A percentile compares a stretch with the other conserved stretches of the same genome.
These are phyloP conservation scores for Zhuliangozyma blackwelliae DNA, from an alignment of 1,139 yeast genomes.

Conservation along the genomic window DNA sequence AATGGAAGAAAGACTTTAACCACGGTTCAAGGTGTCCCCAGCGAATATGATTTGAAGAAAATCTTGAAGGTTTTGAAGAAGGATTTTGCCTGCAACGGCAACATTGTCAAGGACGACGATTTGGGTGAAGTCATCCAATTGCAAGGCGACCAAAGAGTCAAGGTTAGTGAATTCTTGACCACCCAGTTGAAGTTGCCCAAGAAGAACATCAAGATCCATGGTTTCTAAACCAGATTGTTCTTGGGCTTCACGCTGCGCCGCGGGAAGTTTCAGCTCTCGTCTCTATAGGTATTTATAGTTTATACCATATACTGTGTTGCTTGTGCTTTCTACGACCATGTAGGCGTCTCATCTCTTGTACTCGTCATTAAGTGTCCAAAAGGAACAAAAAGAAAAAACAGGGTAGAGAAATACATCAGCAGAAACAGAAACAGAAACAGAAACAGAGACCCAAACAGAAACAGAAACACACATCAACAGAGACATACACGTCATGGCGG, in stretches of 20 bases:
- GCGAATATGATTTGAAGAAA: constrained; percentile 90
- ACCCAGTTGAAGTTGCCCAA: constrained; percentile 84
- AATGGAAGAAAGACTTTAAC: constrained; percentile 99
- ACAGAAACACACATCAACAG: too few species aligned
- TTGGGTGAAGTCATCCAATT: constrained; percentile 96
- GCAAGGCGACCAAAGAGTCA: constrained; percentile 98
- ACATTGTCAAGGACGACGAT: constrained; percentile 93
- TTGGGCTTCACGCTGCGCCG: too few species aligned
- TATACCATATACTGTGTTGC: too few species aligned
- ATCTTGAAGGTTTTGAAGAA: constrained; percentile 91
- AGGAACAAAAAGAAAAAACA: too few species aligned
- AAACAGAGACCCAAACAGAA: too few species aligned
- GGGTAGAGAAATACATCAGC: too few species aligned
- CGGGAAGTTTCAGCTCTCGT: too few species aligned
- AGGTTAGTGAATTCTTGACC: constrained; percentile 90
- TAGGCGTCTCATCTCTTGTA: too few species aligned
- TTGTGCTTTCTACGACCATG: neutral
- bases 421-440: too few species aligned
- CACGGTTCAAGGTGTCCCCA: constrained; percentile 96
- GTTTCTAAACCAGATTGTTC: constrained; percentile 52
- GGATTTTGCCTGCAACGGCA: constrained; percentile 98
- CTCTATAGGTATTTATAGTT: too few species aligned
- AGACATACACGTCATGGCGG: constrained; percentile 42
- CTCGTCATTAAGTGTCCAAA: too few species aligned
- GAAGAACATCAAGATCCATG: constrained; percentile 97